Base-by-base conservation (phyloP, 169 alveolate species). In the Plasmodium malariae region DNA sequence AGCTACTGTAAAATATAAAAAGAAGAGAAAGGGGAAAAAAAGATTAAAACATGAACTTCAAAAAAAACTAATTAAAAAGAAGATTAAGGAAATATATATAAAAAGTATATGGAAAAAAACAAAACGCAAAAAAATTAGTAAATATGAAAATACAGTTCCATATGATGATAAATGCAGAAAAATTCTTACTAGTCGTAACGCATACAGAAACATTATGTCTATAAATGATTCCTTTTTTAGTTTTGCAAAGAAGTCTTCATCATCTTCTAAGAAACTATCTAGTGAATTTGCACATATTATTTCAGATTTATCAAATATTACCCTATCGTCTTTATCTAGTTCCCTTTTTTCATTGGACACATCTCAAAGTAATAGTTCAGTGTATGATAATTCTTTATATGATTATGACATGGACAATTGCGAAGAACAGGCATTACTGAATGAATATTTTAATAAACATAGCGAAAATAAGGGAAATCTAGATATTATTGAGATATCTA, bases 1-100 rank as follows among this genome's bases (percentile, higher is more conserved):
- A 26, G 91, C 91, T 12, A 85, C 91, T 24, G 17, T 83, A 54
- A 83, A 83, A 37, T 69, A 83, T 83, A 83, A 83, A 71, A 83
- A 34, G 34, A 83, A 69, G 49, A 78, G 63, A 63, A 78, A 63
- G 32, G 45, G 37, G 45, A 83, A 60, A 62, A 67, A 45, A 34
- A 57, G 24, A 34, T 54, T 67, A 30, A 83, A 69, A 63, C 21
- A 55, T 69, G 83, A 83, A 65, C 55, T 83, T 24, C 72, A 83
- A 51, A 83, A 83, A 59, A 37, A 71, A 83, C 21, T 62, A 14
- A 63, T 78, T 21, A 78, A 78, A 36, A 30, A 48, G 62, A 78
- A 78, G 30, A 78, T 78, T 62, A 78, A 78, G 32, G 80, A 78
- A 63, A 19, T 78, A 48, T 78, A 78, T 68, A 11, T 63, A 28